phyloP scores from a whole-genome alignment of 225 moss, liverwort and hornwort genomes.

The Antitrichia curtipendula region DNA sequence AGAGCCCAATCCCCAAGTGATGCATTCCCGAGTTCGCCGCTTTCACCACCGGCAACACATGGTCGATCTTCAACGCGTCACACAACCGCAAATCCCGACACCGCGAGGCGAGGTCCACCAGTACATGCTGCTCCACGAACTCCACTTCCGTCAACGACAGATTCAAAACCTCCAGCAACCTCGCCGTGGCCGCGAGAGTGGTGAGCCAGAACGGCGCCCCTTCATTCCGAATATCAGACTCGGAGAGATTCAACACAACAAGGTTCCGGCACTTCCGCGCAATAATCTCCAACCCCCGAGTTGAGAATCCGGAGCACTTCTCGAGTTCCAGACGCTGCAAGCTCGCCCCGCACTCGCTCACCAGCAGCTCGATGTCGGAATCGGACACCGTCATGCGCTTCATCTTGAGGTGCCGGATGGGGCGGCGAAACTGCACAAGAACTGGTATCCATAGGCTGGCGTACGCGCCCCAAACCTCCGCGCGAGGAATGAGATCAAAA shows the following conservation, averaged over 20 bases:
- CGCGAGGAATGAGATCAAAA: constrained; percentile 32
- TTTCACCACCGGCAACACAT: constrained; percentile 14
- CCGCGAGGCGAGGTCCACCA: constrained; percentile 21
- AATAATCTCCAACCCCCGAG: constrained; percentile 13
- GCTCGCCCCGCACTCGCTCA: constrained; percentile 6
- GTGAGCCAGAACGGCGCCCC: constrained; percentile 13
- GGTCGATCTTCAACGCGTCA: constrained; percentile 12
- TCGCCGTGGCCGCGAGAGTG: constrained; percentile 13
- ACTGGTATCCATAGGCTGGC: constrained; percentile 27
- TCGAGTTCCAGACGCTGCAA: constrained; percentile 30
- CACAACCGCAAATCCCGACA: constrained; percentile 30
- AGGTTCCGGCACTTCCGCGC: constrained; percentile 20
- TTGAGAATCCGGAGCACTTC: constrained; percentile 44
- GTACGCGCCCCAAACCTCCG: constrained; percentile 44
- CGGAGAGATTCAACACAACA: constrained; percentile 14
- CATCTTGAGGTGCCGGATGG: constrained; percentile 20
- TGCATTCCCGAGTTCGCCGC: constrained; percentile 2
- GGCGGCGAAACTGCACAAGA: neutral
- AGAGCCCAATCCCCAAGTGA: constrained; percentile 40
- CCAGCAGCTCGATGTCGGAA: constrained; percentile 24
- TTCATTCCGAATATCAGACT: neutral
- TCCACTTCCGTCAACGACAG: constrained; percentile 27
- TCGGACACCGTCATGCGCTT: constrained; percentile 41
- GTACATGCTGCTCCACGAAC: constrained; percentile 19
- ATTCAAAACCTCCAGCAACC: constrained; percentile 25